These are phyloP conservation scores for Calonectria henricotiae DNA, from an alignment of 2,329 filamentous ascomycete species.

Conservation along the genomic window DNA sequence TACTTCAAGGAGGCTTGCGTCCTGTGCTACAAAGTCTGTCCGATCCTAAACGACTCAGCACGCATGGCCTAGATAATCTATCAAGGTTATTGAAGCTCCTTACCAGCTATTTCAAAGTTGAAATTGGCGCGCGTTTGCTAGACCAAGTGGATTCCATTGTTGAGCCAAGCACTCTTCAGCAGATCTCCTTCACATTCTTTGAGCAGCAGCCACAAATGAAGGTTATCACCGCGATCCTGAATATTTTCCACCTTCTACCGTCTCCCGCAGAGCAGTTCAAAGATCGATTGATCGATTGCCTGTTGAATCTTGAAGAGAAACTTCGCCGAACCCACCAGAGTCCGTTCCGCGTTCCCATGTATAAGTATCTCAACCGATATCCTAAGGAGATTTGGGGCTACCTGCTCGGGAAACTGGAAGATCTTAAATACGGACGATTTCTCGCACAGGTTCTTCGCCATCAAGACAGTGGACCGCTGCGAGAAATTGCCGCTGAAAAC, in stretches of 20 bases:
- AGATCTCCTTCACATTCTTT: constrained; percentile 94
- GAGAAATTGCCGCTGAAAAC: constrained; percentile 82
- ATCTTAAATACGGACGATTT: constrained; percentile 91
- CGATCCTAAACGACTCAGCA: constrained; percentile 90
- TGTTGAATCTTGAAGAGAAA: constrained; percentile 89
- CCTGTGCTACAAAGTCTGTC: constrained; percentile 98
- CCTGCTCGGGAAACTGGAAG: constrained; percentile 84
- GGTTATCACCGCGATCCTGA: constrained; percentile 93
- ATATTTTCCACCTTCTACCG: constrained; percentile 97
- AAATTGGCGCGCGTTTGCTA: constrained; percentile 93
- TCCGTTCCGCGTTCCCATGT: constrained; percentile 90
- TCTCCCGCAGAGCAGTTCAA: constrained; percentile 93
- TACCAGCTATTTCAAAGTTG: constrained; percentile 99
- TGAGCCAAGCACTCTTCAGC: constrained; percentile 84
- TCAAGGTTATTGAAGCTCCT: constrained; percentile 90
- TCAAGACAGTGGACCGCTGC: constrained; percentile 80
- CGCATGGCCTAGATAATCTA: constrained; percentile 91
- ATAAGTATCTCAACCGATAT: constrained; percentile 95
- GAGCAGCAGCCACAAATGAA: constrained; percentile 96
- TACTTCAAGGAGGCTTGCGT: constrained; percentile 92
- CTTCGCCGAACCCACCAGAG: constrained; percentile 90
- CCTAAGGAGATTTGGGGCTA: constrained; percentile 89
- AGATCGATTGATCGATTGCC: constrained; percentile 88
- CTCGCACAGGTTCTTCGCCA: constrained; percentile 89
- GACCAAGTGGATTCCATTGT: constrained; percentile 95